Evolutionary conservation across 192 early-diverging fungal genomes (phyloP).

Genomic region (Gigaspora rosea): DNA sequence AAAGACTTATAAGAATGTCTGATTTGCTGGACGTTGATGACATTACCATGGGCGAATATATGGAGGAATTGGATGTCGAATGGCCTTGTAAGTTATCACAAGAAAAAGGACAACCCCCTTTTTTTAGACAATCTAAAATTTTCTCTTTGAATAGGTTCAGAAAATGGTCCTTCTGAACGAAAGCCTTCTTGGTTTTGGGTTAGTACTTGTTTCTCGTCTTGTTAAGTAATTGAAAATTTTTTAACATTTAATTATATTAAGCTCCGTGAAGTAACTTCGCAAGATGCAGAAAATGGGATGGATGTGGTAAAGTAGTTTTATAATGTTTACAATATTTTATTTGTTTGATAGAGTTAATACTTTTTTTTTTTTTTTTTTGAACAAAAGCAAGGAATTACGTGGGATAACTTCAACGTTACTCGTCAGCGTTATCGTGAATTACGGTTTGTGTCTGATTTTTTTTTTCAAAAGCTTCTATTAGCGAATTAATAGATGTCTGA

Average conservation of each 20-base stretch:
- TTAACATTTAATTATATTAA: not conserved
- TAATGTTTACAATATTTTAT: not conserved
- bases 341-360: not conserved
- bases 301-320: constrained; percentile 39
- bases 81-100: constrained; percentile 12
- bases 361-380: not conserved
- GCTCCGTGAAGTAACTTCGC: constrained; percentile 33
- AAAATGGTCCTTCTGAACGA: constrained; percentile 1
- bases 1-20: not conserved
- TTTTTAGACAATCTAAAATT: not conserved
- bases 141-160: not conserved
- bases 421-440: constrained; percentile 40
- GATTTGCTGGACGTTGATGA: constrained; percentile 2
- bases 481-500: not conserved
- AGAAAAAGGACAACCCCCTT: not conserved
- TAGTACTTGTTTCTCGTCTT: not conserved
- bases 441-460: constrained; percentile 29
- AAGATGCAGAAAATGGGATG: constrained; percentile 36
- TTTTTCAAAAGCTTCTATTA: not conserved
- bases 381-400: constrained; percentile 44
- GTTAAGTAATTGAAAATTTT: not conserved
- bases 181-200: constrained; percentile 18
- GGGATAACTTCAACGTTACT: constrained; percentile 33
- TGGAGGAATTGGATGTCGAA: not conserved
- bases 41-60: not conserved